Evolutionary conservation across 352 stramenopile species (phyloP).

Genomic region (Globisporangium nagaii): DNA sequence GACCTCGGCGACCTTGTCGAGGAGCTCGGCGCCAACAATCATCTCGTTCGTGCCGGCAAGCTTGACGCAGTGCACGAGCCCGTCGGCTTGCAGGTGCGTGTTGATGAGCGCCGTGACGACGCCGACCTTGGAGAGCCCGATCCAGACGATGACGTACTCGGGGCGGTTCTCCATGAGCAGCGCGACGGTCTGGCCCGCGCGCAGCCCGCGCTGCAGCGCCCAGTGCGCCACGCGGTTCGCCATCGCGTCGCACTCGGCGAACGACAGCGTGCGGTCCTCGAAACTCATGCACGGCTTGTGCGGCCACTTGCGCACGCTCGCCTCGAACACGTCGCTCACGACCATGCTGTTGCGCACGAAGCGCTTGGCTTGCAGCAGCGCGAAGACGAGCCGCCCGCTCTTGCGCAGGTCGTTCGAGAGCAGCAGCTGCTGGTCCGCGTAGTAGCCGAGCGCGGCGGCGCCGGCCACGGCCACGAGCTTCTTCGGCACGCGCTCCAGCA

Average conservation of each 20-base stretch:
- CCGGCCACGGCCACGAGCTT: constrained; percentile 46
- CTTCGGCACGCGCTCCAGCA: constrained; percentile 14
- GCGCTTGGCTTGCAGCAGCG: constrained; percentile 36
- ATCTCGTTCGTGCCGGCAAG: constrained; percentile 57
- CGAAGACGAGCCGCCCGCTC: constrained; percentile 25
- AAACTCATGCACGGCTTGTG: constrained; percentile 62
- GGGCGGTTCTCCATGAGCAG: constrained; percentile 85
- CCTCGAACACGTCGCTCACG: constrained; percentile 57
- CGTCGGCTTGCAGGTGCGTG: constrained; percentile 58
- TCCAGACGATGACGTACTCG: constrained; percentile 79
- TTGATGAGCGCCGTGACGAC: constrained; percentile 85
- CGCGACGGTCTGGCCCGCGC: constrained; percentile 59
- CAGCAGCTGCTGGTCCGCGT: constrained; percentile 49
- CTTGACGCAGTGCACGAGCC: constrained; percentile 70
- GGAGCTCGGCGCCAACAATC: constrained; percentile 64
- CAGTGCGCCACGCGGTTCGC: constrained; percentile 76
- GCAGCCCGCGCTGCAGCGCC: constrained; percentile 44
- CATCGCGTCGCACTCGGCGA: constrained; percentile 50
- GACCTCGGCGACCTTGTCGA: constrained; percentile 35
- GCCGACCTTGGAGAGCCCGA: constrained; percentile 79
- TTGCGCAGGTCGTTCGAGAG: constrained; percentile 55
- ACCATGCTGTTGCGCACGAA: constrained; percentile 29
- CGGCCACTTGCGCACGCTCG: constrained; percentile 44
- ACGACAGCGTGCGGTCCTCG: constrained; percentile 43
- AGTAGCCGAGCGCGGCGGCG: constrained; percentile 34